Evolutionary conservation across 1,284 basidiomycete genomes (phyloP), one percentile per base, ranked within the genome.

Genomic region (Ceratobasidium sp.): DNA sequence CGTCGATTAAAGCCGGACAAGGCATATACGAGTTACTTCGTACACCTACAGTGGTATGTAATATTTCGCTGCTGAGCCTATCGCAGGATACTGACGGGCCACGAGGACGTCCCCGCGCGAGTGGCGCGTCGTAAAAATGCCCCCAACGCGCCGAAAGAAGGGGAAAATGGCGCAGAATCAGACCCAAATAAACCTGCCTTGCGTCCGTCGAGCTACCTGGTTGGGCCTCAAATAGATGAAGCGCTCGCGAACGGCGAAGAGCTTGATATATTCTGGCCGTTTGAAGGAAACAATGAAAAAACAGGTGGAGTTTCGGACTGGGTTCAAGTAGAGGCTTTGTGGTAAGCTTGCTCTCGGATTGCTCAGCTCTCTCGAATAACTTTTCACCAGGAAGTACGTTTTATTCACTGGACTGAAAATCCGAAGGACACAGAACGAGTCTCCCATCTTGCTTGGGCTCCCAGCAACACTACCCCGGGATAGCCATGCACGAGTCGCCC

Each of bases 271-370:
- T 92, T 89, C 53, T 96, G 92, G 92, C 95, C 96, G 0, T 95
- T 98, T 79, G 87, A 88, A 74, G 88, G 91, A 11, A 48, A 19
- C 53, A 46, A 69, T 19, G 31, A 62, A 19, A 73, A 73, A 63
- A 62, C 69, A 37, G 92, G 90, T 6, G 86, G 88, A 77, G 85
- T 96, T 59, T 84, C 83, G 51, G 93, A 98, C 81, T 98, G 93
- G 91, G 87, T 87, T n/a, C 96, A 96, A 77, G 91, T 94, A 53
- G 95, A 96, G 81, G 96, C 93, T 5, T 84, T 98, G 51, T 94
- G 96, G 96, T 96, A 80, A 77, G 90, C 83, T 62, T 34, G n/a
- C 29, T n/a, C 58, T 39, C 34, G 51, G 22, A 41, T 14, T 58
- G 69, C 24, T 37, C 22, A 7, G 48, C 53, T 31, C 62, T 59